Base-by-base conservation (phyloP, 2,329 filamentous ascomycete species). In the Colletotrichum viniferum region DNA sequence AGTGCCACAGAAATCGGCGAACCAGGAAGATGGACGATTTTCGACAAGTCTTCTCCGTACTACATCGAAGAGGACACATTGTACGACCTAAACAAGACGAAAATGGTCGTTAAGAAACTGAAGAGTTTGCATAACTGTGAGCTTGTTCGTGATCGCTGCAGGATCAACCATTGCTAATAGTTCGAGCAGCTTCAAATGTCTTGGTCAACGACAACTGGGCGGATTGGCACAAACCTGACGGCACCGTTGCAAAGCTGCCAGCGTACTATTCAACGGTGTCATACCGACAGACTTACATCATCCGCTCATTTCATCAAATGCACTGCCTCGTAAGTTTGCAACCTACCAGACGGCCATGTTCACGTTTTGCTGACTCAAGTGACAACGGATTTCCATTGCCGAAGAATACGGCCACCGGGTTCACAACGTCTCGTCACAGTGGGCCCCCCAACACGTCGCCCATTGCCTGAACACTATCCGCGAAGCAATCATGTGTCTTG, bases 261-360 rank as follows among this genome's bases (percentile, higher is more conserved):
- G 64, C 71, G 0, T 73, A 73, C 9, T 73, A 69, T n/a, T 73
- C 71, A 12, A 73, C 71, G 10, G 66, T 69, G 1, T 73, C 71
- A 18, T 63, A 63, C 32, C 58, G 71, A 16, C 65, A 73, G 3
- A 73, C 71, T 0, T 73, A 73, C 71, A 73, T 73, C 43, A 73
- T 73, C 30, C 58, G 65, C 12, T 73, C 71, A 2, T 73, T 73
- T n/a, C 71, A 73, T 28, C 71, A 73, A 21, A 73, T 73, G 71
- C 71, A 73, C 18, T 73, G 71, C 28, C 38, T 69, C 4, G 71
- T 73, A 13, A 18, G 70, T 28, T 12, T 7, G 16, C 28, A 12
- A 1, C 1, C 8, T 24, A 8, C 0, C 7, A 1, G n/a, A 13
- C 2, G n/a, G 16, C 16, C 0, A 26, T 24, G 24, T 14, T 21